Base-by-base conservation (phyloP, 192 early-diverging fungal species). In the Backusella tarrabulga region DNA sequence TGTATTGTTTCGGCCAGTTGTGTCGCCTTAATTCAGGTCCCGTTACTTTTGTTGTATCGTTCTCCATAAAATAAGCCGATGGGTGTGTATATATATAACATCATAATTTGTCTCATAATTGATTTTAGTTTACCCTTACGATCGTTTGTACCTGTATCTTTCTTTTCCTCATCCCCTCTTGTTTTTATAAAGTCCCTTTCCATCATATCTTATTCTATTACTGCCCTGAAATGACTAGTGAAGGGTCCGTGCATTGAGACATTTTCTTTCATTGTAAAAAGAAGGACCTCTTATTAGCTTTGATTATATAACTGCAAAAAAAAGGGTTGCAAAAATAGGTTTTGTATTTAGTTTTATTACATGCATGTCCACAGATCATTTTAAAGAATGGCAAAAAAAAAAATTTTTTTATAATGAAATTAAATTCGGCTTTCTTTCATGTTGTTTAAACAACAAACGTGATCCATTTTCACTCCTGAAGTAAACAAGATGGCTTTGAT, bases 1-100 rank as follows among this genome's bases (percentile, higher is more conserved):
- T 60, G 54, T 60, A 21, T 60, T 60, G 21, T 60, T 26, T 60
- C 54, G 54, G 54, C 54, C 23, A 12, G 21, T 29, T 60, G 54
- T 60, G 54, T 60, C 9, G 54, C 54, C 21, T 26, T 60, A 26
- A 19, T 60, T 26, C 54, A 60, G 54, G 21, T 60, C 23, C 54
- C 21, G 21, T 60, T 60, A 26, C 54, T 56, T 56, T 56, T 56
- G 19, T 56, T 56, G 8, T 60, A 12, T 26, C 23, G n/a, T 60
- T 60, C 54, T 60, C 54, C 54, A 60, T 60, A 60, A 60, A 60
- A 60, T 29, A 60, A 60, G 54, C 54, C 54, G 54, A 60, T 60
- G 29, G 17, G 46, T 50, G 46, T 50, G 46, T 50, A 4, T 50
- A 32, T 32, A 60, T 60, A 60, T 60, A 60, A 11, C 6, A 60